A percentile compares a stretch with the other conserved stretches of the same genome.
These are phyloP conservation scores for Tolypocladium ophioglossoides DNA, from an alignment of 2,329 filamentous ascomycete species.

Conservation along the genomic window DNA sequence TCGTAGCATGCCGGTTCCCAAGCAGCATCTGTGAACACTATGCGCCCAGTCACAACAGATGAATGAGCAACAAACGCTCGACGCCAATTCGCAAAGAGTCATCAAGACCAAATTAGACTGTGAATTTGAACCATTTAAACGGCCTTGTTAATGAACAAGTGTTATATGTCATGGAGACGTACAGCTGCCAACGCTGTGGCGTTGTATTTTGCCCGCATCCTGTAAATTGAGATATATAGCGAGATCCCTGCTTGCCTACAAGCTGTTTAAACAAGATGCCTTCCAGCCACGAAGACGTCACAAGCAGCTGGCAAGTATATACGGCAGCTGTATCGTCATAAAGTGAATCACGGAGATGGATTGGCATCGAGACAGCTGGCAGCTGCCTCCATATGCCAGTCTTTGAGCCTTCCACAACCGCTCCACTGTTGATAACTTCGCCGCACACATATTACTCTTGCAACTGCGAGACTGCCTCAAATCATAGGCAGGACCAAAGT, in stretches of 20 bases:
- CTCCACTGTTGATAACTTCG: not conserved
- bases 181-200: not conserved
- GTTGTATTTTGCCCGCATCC: not conserved
- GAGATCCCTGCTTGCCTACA: not conserved
- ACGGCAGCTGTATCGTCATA: not conserved
- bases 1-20: not conserved
- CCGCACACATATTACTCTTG: too few species aligned
- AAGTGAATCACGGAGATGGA: not conserved
- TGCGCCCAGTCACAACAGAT: not conserved
- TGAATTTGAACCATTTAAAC: not conserved
- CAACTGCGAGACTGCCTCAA: too few species aligned
- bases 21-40: not conserved
- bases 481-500: too few species aligned
- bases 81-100: not conserved
- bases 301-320: not conserved
- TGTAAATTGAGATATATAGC: not conserved
- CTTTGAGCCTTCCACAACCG: not conserved
- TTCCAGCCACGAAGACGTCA: not conserved
- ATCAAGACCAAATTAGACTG: not conserved
- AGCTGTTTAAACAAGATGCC: not conserved
- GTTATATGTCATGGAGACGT: not conserved
- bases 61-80: not conserved
- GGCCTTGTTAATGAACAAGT: not conserved
- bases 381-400: not conserved
- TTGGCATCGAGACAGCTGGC: not conserved